A percentile compares a stretch with the other conserved stretches of the same genome.
Conservation (phyloP, 371 early-diverging fungal species). For the Vavraia culicis region DNA sequence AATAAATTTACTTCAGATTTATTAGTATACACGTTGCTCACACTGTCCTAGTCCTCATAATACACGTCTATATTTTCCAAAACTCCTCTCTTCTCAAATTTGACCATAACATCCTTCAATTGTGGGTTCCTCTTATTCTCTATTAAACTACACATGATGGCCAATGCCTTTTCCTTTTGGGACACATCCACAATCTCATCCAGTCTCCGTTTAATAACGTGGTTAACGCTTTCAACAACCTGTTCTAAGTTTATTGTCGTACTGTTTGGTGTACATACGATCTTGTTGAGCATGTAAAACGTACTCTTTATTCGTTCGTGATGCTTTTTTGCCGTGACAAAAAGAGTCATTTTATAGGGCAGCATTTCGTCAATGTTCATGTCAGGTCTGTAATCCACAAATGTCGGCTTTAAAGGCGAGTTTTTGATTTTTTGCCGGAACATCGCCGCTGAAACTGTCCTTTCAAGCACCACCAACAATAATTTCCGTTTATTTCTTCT, state of each 20-base stretch:
- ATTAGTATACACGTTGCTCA: too few relatives aligned
- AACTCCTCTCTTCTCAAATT: too few relatives aligned
- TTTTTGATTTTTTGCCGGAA: conserved; percentile 4
- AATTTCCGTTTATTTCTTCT: neutral
- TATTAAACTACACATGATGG: conserved; percentile 6
- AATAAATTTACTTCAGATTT: too few relatives aligned
- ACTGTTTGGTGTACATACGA: conserved; percentile 16
- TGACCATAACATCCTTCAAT: too few relatives aligned
- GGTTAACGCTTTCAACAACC: conserved; percentile 3
- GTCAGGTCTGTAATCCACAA: conserved; percentile 8
- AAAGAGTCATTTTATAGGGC: conserved; percentile 10
- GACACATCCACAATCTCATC: conserved; percentile 2
- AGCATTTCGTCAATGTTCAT: conserved; percentile 2
- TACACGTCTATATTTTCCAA: too few relatives aligned
- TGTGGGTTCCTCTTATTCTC: conserved; percentile 13
- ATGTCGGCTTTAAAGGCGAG: neutral
- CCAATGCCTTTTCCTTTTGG: conserved; percentile 8
- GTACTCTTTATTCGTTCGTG: conserved; percentile 2
- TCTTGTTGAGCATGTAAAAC: conserved; percentile 23
- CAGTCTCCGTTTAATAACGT: conserved; percentile 9
- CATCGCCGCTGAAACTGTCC: conserved; percentile 8
- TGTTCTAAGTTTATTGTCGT: conserved; percentile 12
- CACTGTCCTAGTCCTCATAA: too few relatives aligned
- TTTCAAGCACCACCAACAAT: conserved; percentile 9
- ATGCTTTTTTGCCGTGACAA: conserved; percentile 1